Percentiles rank a stretch among this genome's conserved stretches.
These are phyloP conservation scores for Xylaria flabelliformis DNA, from an alignment of 495 filamentous ascomycete species.

Conservation along the genomic window DNA sequence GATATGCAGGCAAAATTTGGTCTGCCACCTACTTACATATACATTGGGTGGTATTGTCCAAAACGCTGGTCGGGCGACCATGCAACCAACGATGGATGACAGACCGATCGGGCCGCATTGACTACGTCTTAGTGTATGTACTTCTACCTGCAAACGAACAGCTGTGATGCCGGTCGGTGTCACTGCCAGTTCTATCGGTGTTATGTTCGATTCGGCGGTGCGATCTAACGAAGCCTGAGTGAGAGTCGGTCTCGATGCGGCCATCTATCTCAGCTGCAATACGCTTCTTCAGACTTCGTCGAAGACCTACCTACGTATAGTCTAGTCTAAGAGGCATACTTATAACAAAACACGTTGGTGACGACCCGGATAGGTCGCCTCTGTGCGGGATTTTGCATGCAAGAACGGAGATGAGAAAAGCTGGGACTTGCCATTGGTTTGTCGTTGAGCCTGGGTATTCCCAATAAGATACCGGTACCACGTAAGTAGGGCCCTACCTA, in stretches of 20 bases:
- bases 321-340: not conserved
- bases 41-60: conserved; percentile 2
- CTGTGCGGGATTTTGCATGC: conserved; percentile 28
- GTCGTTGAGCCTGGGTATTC: not conserved
- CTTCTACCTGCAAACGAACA: no score
- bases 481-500: no score
- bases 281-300: not conserved
- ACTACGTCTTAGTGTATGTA: not conserved
- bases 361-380: not conserved
- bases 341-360: not conserved
- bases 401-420: conserved; percentile 16
- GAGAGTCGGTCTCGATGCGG: not conserved
- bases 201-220: not conserved
- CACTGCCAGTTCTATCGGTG: no score
- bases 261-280: not conserved
- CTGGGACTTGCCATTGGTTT: conserved; percentile 2
- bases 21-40: not conserved
- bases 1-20: conserved; percentile 2
- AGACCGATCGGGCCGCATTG: conserved; percentile 6
- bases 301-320: not conserved
- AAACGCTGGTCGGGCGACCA: not conserved
- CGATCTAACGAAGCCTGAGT: not conserved
- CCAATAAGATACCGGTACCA: no score
- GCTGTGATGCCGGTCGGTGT: no score
- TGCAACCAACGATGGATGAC: not conserved